Conservation (phyloP, 2,329 filamentous ascomycete genomes). For the Thielaviopsis punctulata region DNA sequence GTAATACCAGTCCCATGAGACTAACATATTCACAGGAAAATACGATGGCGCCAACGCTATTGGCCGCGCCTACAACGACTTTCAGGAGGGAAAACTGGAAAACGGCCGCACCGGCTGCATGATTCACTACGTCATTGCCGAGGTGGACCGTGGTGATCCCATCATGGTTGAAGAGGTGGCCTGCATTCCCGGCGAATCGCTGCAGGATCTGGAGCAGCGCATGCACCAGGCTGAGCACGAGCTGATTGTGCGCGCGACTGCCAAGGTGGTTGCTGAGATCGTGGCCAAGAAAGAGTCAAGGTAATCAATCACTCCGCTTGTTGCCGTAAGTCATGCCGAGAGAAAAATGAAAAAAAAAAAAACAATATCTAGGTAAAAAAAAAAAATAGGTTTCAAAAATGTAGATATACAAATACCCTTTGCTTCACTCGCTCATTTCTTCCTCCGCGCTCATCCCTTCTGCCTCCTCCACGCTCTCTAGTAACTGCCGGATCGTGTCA, state of each 20-base stretch:
- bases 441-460: background rate
- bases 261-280: slow-evolving; percentile 27
- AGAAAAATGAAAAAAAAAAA: background rate
- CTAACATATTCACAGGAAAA: slow-evolving; percentile 28
- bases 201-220: slow-evolving; percentile 50
- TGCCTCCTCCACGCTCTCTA: background rate
- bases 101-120: slow-evolving; percentile 65
- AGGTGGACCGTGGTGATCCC: slow-evolving; percentile 65
- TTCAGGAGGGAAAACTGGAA: slow-evolving; percentile 43
- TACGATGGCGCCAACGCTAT: slow-evolving; percentile 70
- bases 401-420: background rate
- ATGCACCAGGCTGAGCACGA: slow-evolving; percentile 65
- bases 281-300: slow-evolving; percentile 13
- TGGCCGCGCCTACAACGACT: slow-evolving; percentile 58
- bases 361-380: background rate
- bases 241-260: slow-evolving; percentile 60
- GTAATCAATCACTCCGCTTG: background rate
- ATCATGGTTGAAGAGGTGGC: slow-evolving; percentile 55
- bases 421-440: background rate
- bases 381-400: background rate
- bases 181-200: slow-evolving; percentile 42
- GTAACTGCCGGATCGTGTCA: slow-evolving; percentile 5
- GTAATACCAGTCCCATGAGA: background rate
- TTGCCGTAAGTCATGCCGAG: background rate
- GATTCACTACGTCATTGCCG: slow-evolving; percentile 67